Base-by-base conservation (phyloP, 352 stramenopile genomes). In the Blastocystis hominis region DNA sequence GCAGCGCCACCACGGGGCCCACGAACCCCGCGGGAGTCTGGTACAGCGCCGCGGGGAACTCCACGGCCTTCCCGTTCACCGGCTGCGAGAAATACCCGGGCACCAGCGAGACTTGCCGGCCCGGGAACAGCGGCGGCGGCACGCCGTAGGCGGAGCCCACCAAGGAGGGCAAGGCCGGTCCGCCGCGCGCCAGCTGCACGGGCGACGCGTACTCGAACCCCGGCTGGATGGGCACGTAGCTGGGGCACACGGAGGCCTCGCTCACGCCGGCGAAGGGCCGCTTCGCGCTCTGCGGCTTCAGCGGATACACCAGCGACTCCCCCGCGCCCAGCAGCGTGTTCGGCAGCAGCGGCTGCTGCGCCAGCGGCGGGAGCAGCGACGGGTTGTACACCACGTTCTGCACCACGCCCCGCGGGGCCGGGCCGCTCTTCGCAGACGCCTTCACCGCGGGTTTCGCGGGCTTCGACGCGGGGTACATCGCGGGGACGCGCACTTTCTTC, bases 301-400 rank as follows among this genome's bases (percentile, higher is more conserved):
- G 56, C 20, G 56, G 56, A n/a, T 38, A 66, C 17, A n/a, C 56
- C 7, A 66, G 13, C 7, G 17, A 38, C 9, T 36, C 56, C 20
- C 9, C 24, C 56, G 24, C 17, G 47, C 17, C 47, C 17, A n/a
- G 9, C 56, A 66, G 56, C 56, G 17, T 9, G 30, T 2, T 36
- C 13, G 50, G 50, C 13, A 59, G 50, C 9, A 66, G 13, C 0
- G 9, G 7, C 56, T 66, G 56, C 36, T 30, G 36, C 3, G 40
- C 7, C n/a, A 34, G 24, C 4, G 30, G 44, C 24, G 38, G 66
- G 15, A 30, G 66, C 40, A 54, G 10, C 46, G 50, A 61, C 53
- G 66, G 24, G 55, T 75, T 75, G 30, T 75, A 75, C 4, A 75
- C 38, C 1, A 75, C 63, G 42, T 75, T 75, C 24, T 75, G 38